These are phyloP conservation scores for Colletotrichum viniferum DNA, from an alignment of 2,329 filamentous ascomycete genomes.

Conservation along the genomic window DNA sequence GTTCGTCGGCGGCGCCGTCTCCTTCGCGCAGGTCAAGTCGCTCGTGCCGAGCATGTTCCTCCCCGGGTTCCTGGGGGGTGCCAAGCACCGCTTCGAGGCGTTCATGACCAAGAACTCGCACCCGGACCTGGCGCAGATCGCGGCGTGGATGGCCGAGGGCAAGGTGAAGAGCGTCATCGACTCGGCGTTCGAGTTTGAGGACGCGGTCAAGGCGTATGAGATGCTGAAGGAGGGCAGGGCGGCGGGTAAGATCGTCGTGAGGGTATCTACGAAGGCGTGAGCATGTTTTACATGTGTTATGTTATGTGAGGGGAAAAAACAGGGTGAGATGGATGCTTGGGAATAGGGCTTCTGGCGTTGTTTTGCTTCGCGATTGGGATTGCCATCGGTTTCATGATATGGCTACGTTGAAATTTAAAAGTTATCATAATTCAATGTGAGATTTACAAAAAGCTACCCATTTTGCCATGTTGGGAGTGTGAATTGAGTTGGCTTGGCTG, in stretches of 20 bases:
- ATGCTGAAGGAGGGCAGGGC: conserved; percentile 62
- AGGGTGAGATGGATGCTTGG: background rate
- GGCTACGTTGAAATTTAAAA: background rate
- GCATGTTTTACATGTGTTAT: no score
- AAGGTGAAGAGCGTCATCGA: conserved; percentile 63
- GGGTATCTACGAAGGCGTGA: conserved; percentile 22
- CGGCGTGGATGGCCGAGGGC: conserved; percentile 59
- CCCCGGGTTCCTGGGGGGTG: conserved; percentile 41
- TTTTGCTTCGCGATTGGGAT: background rate
- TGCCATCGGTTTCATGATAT: background rate
- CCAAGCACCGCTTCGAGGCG: conserved; percentile 45
- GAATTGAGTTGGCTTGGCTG: background rate
- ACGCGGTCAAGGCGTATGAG: conserved; percentile 60
- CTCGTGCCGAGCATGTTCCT: conserved; percentile 29
- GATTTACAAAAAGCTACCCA: no score
- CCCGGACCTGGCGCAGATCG: conserved; percentile 54
- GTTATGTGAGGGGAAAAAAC: background rate
- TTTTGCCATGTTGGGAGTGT: background rate
- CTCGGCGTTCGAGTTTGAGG: conserved; percentile 58
- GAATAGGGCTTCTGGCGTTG: background rate
- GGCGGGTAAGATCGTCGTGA: conserved; percentile 63
- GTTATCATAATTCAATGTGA: background rate
- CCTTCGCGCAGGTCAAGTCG: conserved; percentile 26
- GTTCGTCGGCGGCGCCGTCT: conserved; percentile 49
- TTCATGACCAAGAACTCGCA: conserved; percentile 42